Conservation (phyloP, 345 rosid genomes). For the Salix suchowensis region DNA sequence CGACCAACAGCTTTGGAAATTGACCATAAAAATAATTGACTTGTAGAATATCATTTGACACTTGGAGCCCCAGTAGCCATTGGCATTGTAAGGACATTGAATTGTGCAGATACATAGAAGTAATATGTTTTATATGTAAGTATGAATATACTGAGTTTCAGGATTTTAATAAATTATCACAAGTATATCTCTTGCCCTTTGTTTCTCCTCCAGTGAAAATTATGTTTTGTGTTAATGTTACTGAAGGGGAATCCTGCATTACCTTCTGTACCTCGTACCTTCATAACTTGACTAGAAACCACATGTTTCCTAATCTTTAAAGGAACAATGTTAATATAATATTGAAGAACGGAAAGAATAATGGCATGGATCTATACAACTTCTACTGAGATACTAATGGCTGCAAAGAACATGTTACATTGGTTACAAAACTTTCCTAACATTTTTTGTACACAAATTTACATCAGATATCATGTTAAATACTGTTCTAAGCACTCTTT, state of each 20-base stretch:
- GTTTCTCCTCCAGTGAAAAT: background rate
- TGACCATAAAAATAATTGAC: background rate
- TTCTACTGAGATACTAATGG: conserved; percentile 27
- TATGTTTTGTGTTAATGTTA: background rate
- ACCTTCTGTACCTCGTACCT: background rate
- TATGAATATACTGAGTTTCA: background rate
- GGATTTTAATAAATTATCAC: background rate
- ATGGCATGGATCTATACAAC: conserved; percentile 22
- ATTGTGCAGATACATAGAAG: background rate
- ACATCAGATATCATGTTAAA: conserved; percentile 38
- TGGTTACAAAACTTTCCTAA: conserved; percentile 60
- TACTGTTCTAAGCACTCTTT: conserved; percentile 67
- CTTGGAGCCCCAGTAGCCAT: background rate
- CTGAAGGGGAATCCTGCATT: background rate
- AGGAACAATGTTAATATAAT: background rate
- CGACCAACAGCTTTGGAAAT: background rate
- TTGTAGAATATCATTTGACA: background rate
- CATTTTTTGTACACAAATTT: conserved; percentile 40
- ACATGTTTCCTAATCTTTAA: background rate
- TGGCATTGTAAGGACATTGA: background rate
- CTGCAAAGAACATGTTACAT: conserved; percentile 24
- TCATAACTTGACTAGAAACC: background rate
- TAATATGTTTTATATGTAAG: background rate
- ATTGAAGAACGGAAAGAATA: background rate
- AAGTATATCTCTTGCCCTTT: background rate